A percentile compares a stretch with the other conserved stretches of the same genome.
phyloP scores from a whole-genome alignment of 2,329 filamentous ascomycete species.

The Tolypocladium tropicale region DNA sequence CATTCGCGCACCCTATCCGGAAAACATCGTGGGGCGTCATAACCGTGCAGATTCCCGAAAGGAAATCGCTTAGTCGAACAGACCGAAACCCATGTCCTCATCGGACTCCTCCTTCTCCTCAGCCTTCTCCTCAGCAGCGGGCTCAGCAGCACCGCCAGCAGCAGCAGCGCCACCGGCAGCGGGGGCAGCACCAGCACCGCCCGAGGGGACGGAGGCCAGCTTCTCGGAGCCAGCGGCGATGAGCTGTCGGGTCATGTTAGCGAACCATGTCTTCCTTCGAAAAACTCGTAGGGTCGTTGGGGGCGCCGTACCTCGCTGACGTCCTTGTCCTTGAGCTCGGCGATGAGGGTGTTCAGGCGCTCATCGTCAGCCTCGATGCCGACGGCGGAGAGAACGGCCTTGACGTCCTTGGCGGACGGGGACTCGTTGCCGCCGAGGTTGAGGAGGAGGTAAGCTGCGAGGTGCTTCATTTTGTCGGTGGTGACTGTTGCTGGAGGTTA shows the following conservation, averaged over 20 bases:
- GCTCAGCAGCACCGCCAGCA: conserved; percentile 55
- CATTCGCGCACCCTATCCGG: conserved; percentile 21
- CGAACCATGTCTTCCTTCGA: neutral
- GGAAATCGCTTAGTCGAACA: conserved; percentile 54
- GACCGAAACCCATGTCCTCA: conserved; percentile 70
- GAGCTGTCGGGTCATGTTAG: conserved; percentile 47
- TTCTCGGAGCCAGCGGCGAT: conserved; percentile 84
- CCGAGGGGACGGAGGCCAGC: conserved; percentile 95
- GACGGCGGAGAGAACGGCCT: conserved; percentile 80
- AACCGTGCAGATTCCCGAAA: conserved; percentile 14
- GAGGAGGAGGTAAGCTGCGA: conserved; percentile 98
- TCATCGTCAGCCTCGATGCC: conserved; percentile 89
- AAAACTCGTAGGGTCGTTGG: neutral
- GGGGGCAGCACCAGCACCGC: conserved; percentile 66
- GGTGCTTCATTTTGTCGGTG: conserved; percentile 88
- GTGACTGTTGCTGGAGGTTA: conserved; percentile 21
- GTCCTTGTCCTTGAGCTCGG: conserved; percentile 86
- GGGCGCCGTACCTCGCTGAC: conserved; percentile 69
- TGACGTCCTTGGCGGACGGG: conserved; percentile 79
- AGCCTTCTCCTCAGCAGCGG: conserved; percentile 57
- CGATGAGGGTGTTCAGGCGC: conserved; percentile 76
- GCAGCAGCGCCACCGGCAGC: conserved; percentile 57
- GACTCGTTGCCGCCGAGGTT: conserved; percentile 84
- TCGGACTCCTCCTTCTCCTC: conserved; percentile 77
- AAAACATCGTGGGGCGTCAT: conserved; percentile 22